phyloP scores from a whole-genome alignment of 371 early-diverging fungal genomes.

The Haplosporangium sp. region DNA sequence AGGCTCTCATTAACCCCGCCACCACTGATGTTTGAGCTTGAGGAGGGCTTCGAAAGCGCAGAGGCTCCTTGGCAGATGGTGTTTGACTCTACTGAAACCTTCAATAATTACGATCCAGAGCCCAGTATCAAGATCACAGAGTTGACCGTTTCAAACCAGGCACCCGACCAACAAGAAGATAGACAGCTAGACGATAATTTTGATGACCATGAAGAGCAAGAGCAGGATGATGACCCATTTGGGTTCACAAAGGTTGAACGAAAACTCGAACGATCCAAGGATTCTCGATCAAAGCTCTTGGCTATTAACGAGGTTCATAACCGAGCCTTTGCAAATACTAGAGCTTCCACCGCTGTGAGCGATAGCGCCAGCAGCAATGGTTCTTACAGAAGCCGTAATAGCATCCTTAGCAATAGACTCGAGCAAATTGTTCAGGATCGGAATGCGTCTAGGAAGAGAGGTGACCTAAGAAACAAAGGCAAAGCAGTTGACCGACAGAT shows the following conservation, averaged over 20 bases:
- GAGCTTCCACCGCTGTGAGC: not conserved
- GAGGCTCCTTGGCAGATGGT: slow-evolving; percentile 20
- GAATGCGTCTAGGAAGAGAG: slow-evolving; percentile 19
- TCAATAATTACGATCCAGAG: not conserved
- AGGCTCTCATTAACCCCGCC: slow-evolving; percentile 27
- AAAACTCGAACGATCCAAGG: slow-evolving; percentile 13
- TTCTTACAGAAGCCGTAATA: not conserved
- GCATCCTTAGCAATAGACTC: not conserved
- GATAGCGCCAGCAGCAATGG: not conserved
- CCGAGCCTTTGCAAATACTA: not conserved
- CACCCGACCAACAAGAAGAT: not conserved
- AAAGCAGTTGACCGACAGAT: slow-evolving; percentile 5
- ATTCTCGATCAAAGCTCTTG: slow-evolving; percentile 16
- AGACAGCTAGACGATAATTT: too few species aligned
- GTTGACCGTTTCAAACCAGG: slow-evolving; percentile 8
- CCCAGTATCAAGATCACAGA: not conserved
- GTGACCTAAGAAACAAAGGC: slow-evolving; percentile 27
- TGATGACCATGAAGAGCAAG: slow-evolving; percentile 3
- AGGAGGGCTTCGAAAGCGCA: slow-evolving; percentile 7
- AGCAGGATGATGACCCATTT: slow-evolving; percentile 38
- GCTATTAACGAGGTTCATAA: slow-evolving; percentile 28
- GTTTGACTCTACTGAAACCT: slow-evolving; percentile 15
- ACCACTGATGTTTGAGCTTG: slow-evolving; percentile 20
- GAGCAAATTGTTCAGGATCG: slow-evolving; percentile 13
- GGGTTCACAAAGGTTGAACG: slow-evolving; percentile 40